Base-by-base conservation (phyloP, 805 yeast genomes). In the Citeromyces matritensis region DNA sequence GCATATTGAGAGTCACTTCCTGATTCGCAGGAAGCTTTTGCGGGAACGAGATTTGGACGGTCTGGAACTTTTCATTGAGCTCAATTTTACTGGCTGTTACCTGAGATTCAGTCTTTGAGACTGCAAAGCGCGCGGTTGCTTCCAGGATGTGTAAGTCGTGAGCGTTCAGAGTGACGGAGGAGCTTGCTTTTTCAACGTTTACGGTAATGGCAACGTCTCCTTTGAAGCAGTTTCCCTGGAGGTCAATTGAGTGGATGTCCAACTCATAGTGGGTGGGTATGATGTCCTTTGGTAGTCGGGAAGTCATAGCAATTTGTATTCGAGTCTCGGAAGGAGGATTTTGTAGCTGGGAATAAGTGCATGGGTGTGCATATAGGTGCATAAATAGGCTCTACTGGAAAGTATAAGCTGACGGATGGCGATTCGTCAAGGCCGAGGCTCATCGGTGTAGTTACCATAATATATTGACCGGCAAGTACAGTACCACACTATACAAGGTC, bases 201-300 rank as follows among this genome's bases (percentile, higher is more conserved):
- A 79, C 55, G 27, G 62, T 53, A 33, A 79, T 65, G 7, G 37
- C 41, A 3, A 67, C 73, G 3, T 38, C 38, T 5, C 80, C 82
- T 2, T 42, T 43, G 43, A 64, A 74, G 1, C 61, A 47, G 39
- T 61, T 63, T 24, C 53, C 51, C 6, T 42, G 50, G 19, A 61
- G 50, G 42, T 75, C 67, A 25, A 93, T 84, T 43, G 73, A 76
- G 29, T 28, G 48, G 33, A 73, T 56, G 12, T 73, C 63, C 23
- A 91, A 51, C 33, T 72, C 68, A 49, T 91, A 88, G 53, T 80
- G 81, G 24, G 57, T 42, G 24, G 98, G 96, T 36, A 64, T 64
- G 37, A 85, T 78, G 33, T 66, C 58, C 8, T 39, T 30, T 8
- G 58, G 58, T 14, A 55, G 35, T 8, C n/a, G n/a, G n/a, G n/a